Evolutionary conservation across 2,329 filamentous ascomycete species (phyloP).

Genomic region (Arthrinium phaeospermum): DNA sequence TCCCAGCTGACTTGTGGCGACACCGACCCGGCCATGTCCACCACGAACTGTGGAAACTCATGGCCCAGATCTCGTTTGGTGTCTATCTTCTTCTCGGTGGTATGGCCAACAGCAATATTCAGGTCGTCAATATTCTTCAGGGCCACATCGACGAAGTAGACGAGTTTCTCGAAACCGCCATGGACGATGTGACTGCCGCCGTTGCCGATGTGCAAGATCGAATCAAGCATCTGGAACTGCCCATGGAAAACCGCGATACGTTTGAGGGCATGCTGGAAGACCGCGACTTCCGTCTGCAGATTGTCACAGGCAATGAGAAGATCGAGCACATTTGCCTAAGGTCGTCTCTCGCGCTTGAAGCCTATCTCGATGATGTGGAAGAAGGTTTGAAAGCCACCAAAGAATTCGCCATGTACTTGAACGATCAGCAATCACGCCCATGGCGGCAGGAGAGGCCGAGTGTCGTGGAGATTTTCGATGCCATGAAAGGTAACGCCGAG

Average conservation of each 20-base stretch:
- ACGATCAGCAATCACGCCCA: conserved; percentile 65
- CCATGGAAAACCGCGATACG: conserved; percentile 79
- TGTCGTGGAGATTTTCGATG: conserved; percentile 75
- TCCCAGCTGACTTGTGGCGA: conserved; percentile 78
- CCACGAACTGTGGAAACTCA: conserved; percentile 88
- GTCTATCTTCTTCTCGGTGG: conserved; percentile 85
- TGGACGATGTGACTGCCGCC: conserved; percentile 83
- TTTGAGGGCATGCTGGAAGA: conserved; percentile 92
- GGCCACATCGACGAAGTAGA: conserved; percentile 94
- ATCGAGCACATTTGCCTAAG: conserved; percentile 89
- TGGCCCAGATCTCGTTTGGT: conserved; percentile 92
- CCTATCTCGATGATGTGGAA: conserved; percentile 77
- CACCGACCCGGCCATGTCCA: conserved; percentile 76
- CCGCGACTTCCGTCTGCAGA: conserved; percentile 78
- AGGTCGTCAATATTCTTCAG: conserved; percentile 88
- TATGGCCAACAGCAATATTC: conserved; percentile 85
- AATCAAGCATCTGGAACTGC: conserved; percentile 79
- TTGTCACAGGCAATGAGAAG: conserved; percentile 85
- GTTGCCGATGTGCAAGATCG: conserved; percentile 80
- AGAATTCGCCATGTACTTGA: conserved; percentile 78
- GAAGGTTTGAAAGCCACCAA: conserved; percentile 78
- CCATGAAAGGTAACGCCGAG: conserved; percentile 92
- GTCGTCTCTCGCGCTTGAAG: conserved; percentile 76
- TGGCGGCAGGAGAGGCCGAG: conserved; percentile 67
- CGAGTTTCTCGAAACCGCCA: conserved; percentile 83